These are phyloP conservation scores for Eucalyptus pauciflora DNA, from an alignment of 345 rosid genomes.

Conservation along the genomic window DNA sequence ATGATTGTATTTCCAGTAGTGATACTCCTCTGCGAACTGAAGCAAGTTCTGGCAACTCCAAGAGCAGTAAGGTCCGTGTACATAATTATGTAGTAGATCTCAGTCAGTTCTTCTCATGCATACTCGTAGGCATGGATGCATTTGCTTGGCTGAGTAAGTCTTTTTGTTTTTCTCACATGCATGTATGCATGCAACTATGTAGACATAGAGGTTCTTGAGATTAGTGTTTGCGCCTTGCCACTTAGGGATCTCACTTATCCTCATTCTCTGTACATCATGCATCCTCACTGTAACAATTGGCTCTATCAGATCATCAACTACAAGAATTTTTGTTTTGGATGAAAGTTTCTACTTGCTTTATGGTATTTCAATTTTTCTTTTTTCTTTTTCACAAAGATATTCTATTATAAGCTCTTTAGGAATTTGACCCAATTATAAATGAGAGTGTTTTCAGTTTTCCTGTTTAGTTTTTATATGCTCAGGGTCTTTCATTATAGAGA, in stretches of 20 bases:
- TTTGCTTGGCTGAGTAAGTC: not conserved
- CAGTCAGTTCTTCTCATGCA: not conserved
- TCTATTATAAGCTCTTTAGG: not conserved
- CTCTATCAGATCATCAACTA: not conserved
- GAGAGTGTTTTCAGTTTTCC: not conserved
- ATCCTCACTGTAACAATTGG: not conserved
- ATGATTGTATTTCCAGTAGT: constrained; percentile 33
- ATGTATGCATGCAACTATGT: not conserved
- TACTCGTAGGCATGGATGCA: not conserved
- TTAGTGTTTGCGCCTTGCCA: not conserved
- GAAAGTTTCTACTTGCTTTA: not conserved
- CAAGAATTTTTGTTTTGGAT: not conserved
- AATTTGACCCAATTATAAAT: not conserved
- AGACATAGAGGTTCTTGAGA: not conserved
- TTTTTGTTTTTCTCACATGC: not conserved
- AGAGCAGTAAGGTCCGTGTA: constrained; percentile 53
- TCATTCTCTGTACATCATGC: not conserved
- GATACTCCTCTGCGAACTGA: constrained; percentile 13
- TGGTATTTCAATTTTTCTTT: not conserved
- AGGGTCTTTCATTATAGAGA: not conserved
- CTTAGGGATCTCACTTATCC: not conserved
- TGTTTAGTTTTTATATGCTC: not conserved
- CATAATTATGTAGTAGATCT: not conserved
- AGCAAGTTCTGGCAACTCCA: constrained; percentile 20
- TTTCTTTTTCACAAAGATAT: not conserved